phyloP scores from a whole-genome alignment of 805 yeast species.

The Henningerozyma blattae region DNA sequence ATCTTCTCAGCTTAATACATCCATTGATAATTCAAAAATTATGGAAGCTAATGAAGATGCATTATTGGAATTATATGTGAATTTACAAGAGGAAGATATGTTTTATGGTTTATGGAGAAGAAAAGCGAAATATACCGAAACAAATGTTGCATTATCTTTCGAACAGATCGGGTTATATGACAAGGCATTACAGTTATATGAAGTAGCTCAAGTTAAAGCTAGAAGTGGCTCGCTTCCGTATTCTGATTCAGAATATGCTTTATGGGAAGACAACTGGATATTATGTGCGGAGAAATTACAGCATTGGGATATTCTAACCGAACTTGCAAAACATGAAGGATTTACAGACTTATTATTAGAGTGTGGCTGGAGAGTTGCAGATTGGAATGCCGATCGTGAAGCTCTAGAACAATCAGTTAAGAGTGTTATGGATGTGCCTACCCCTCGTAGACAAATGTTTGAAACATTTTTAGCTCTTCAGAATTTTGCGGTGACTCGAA shows the following conservation, averaged over 20 bases:
- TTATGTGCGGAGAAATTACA: constrained; percentile 92
- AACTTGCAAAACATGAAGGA: constrained; percentile 94
- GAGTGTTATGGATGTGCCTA: constrained; percentile 96
- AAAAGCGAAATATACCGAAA: constrained; percentile 86
- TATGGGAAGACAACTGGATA: constrained; percentile 99
- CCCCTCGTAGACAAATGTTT: constrained; percentile 91
- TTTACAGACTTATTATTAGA: constrained; percentile 90
- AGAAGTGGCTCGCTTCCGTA: constrained; percentile 91
- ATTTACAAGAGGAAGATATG: constrained; percentile 89
- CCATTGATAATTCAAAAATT: constrained; percentile 59
- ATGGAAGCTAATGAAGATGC: constrained; percentile 86
- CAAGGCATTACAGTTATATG: constrained; percentile 85
- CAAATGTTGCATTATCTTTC: constrained; percentile 82
- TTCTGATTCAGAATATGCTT: constrained; percentile 85
- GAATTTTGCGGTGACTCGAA: constrained; percentile 85
- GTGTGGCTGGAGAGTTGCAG: constrained; percentile 99
- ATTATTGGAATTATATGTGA: constrained; percentile 74
- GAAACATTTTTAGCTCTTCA: constrained; percentile 90
- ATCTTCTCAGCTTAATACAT: constrained; percentile 44
- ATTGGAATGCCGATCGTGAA: constrained; percentile 92
- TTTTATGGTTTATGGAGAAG: constrained; percentile 97
- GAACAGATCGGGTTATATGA: constrained; percentile 96
- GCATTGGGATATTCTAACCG: constrained; percentile 96
- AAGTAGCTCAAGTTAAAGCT: constrained; percentile 93
- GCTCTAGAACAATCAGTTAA: constrained; percentile 89